A percentile compares a stretch with the other conserved stretches of the same genome.
phyloP scores from a whole-genome alignment of 2,329 filamentous ascomycete genomes.

The Didymella arachidicola region DNA sequence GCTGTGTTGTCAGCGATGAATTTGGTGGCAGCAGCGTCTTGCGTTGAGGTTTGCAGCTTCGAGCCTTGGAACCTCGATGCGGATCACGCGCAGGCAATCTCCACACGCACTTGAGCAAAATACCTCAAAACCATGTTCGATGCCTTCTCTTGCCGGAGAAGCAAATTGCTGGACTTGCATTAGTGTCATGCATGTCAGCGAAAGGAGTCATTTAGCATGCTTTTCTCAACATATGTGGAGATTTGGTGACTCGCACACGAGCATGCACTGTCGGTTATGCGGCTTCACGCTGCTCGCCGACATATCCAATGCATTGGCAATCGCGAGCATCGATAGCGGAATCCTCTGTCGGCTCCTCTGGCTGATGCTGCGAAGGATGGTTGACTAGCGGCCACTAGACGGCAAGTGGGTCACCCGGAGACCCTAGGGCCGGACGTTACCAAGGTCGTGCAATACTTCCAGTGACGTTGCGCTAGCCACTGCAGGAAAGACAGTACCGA shows the following conservation, averaged over 20 bases:
- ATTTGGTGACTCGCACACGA: slow-evolving; percentile 9
- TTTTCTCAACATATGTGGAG: slow-evolving; percentile 13
- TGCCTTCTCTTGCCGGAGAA: slow-evolving; percentile 1
- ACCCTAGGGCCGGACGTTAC: background rate
- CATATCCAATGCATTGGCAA: slow-evolving; percentile 6
- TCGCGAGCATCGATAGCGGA: slow-evolving; percentile 2
- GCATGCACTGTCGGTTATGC: slow-evolving; percentile 8
- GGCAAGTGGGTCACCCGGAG: slow-evolving; percentile 14
- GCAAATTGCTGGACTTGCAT: slow-evolving; percentile 16
- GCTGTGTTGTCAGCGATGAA: background rate
- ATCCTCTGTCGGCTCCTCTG: background rate
- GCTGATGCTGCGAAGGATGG: background rate
- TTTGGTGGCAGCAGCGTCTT: slow-evolving; percentile 6
- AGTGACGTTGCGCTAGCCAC: background rate
- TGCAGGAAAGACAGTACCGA: background rate
- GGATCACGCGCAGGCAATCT: slow-evolving; percentile 8
- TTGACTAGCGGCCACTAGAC: slow-evolving; percentile 12
- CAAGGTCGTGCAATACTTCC: background rate
- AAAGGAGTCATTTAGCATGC: slow-evolving; percentile 35
- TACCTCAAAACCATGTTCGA: slow-evolving; percentile 23
- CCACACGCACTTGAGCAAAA: slow-evolving; percentile 13
- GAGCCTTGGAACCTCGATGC: slow-evolving; percentile 7
- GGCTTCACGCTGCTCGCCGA: slow-evolving; percentile 12
- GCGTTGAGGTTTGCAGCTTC: background rate
- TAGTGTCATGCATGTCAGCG: slow-evolving; percentile 36